A percentile compares a stretch with the other conserved stretches of the same genome.
Evolutionary conservation across 192 early-diverging fungal species (phyloP).

Genomic region (Rhizophlyctis rosea): DNA sequence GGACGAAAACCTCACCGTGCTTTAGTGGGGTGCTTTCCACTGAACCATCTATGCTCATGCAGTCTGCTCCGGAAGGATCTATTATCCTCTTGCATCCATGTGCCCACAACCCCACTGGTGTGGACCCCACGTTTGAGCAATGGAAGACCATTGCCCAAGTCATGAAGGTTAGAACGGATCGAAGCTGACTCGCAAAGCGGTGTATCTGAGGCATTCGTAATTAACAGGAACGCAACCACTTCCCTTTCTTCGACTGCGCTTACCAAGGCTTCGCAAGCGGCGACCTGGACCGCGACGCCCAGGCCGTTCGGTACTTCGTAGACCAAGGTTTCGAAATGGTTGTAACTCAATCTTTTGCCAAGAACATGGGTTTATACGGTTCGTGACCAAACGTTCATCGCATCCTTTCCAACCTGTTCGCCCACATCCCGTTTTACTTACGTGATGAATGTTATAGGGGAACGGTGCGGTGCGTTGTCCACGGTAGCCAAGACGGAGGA

Average conservation of each 20-base stretch:
- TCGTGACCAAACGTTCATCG: too few relatives aligned
- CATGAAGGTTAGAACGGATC: slow-evolving; percentile 50
- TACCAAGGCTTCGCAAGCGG: slow-evolving; percentile 99
- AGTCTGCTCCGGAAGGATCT: slow-evolving; percentile 70
- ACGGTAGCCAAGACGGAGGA: slow-evolving; percentile 60
- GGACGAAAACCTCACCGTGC: too few relatives aligned
- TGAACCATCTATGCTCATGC: background rate
- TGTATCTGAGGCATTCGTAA: background rate
- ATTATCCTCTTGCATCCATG: slow-evolving; percentile 93
- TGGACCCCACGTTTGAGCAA: slow-evolving; percentile 91
- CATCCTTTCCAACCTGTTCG: too few relatives aligned
- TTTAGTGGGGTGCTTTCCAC: slow-evolving; percentile 11
- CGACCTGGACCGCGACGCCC: slow-evolving; percentile 85
- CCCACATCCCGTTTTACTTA: too few relatives aligned
- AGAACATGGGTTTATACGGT: slow-evolving; percentile 98
- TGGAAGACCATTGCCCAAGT: slow-evolving; percentile 90
- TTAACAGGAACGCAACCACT: slow-evolving; percentile 46
- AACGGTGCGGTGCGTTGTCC: slow-evolving; percentile 83
- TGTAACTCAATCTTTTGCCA: slow-evolving; percentile 90
- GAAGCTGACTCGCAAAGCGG: too few relatives aligned
- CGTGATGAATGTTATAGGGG: too few relatives aligned
- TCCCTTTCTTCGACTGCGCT: slow-evolving; percentile 97
- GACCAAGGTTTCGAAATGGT: slow-evolving; percentile 87
- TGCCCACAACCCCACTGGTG: slow-evolving; percentile 99
- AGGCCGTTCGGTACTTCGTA: slow-evolving; percentile 91